Base-by-base conservation (phyloP, 192 early-diverging fungal species). In the Ramicandelaber brevisporus region DNA sequence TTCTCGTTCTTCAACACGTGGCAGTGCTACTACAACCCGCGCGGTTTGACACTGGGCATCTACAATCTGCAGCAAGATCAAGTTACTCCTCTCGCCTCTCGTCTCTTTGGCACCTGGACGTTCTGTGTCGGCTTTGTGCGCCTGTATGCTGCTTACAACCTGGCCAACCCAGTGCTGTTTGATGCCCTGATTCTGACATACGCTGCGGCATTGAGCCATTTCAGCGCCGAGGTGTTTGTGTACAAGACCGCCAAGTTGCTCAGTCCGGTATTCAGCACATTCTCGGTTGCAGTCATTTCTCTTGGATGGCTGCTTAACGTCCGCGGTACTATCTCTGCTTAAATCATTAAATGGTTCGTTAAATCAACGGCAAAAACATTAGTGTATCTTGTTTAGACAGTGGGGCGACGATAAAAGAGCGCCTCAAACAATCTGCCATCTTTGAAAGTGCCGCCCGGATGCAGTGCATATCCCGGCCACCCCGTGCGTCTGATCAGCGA, bases 21-120 rank as follows among this genome's bases (percentile, higher is more conserved):
- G 20, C 89, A 95, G 41, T 72, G 74, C 49, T 76, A 73, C 40
- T 39, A 72, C 14, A 76, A 77, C 4, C 53, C 50, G 1, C 53
- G 75, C 39, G 53, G 63, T 3, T 57, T 85, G 37, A 84, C 76
- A 4, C 55, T 64, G 13, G 54, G 64, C 17, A 69, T 95, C 35
- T 95, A 89, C 41, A 48, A 46, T 19, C 36, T 42, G 26, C 38
- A 50, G 40, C 38, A 46, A 14, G 32, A 44, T 26, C 40, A 57
- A 68, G 83, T 78, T n/a, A 84, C 81, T 2, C 53, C 63, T 16
- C 58, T 93, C 39, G 64, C 68, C 12, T 64, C 72, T 19, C 73
- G 82, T 18, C 48, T 81, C 27, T 82, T 88, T 66, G 88, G 76
- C 4, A 55, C 68, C 13, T 95, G 84, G 84, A 89, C 88, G 0